These are phyloP conservation scores for Phycomyces nitens DNA, from an alignment of 192 early-diverging fungal species.

Conservation along the genomic window DNA sequence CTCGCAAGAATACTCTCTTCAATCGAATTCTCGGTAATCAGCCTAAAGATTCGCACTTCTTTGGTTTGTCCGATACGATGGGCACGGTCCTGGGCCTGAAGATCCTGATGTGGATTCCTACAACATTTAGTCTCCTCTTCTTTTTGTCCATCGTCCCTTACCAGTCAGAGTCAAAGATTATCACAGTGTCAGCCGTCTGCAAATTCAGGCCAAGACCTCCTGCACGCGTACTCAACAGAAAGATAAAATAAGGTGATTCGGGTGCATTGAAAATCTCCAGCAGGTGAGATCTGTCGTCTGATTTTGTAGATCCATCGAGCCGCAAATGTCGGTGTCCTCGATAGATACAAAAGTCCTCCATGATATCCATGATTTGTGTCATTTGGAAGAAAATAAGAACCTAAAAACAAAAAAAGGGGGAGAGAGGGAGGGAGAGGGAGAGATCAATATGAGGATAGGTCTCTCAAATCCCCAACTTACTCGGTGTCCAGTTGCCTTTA, in stretches of 20 bases:
- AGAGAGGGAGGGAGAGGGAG: no score
- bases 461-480: slow-evolving; percentile 43
- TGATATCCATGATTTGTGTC: slow-evolving; percentile 91
- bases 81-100: slow-evolving; percentile 98
- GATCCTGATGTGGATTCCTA: slow-evolving; percentile 92
- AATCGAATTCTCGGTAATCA: slow-evolving; percentile 87
- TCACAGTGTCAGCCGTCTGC: slow-evolving; percentile 93
- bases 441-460: no score
- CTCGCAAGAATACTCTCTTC: slow-evolving; percentile 91
- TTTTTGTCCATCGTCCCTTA: slow-evolving; percentile 31
- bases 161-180: slow-evolving; percentile 98
- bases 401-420: slow-evolving; percentile 12
- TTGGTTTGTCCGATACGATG: slow-evolving; percentile 98
- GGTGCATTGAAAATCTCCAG: slow-evolving; percentile 79
- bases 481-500: slow-evolving; percentile 73
- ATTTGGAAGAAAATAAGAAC: slow-evolving; percentile 78
- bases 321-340: slow-evolving; percentile 71
- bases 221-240: slow-evolving; percentile 90
- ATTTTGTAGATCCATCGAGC: slow-evolving; percentile 86
- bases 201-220: slow-evolving; percentile 95
- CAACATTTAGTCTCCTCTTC: slow-evolving; percentile 8
- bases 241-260: slow-evolving; percentile 78
- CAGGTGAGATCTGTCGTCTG: slow-evolving; percentile 77
- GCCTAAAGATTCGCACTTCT: slow-evolving; percentile 88
- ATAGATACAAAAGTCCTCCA: slow-evolving; percentile 88